A percentile compares a stretch with the other conserved stretches of the same genome.
Evolutionary conservation across 805 yeast species (phyloP).

Genomic region (Suhomyces pyralidae): DNA sequence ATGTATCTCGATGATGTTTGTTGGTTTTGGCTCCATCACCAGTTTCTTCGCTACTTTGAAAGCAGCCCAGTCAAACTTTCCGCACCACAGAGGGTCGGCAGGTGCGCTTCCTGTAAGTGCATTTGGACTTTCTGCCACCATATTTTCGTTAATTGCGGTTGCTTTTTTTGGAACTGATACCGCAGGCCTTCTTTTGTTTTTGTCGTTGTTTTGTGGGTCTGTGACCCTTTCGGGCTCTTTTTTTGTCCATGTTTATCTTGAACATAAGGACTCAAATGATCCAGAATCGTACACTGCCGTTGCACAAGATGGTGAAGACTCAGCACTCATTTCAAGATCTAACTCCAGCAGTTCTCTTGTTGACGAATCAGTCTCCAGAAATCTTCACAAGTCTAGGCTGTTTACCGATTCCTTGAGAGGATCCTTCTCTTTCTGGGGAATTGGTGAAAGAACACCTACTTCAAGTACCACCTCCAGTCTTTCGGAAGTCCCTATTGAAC

Average conservation of each 20-base stretch:
- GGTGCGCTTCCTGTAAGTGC: constrained; percentile 66
- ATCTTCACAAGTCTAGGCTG: not conserved
- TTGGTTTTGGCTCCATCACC: constrained; percentile 68
- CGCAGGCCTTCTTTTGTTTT: constrained; percentile 52
- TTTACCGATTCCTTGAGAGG: constrained; percentile 21
- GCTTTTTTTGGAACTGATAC: constrained; percentile 51
- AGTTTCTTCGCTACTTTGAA: constrained; percentile 58
- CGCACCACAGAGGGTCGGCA: constrained; percentile 66
- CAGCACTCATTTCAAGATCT: constrained; percentile 2
- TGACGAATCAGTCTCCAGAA: not conserved
- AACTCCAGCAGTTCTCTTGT: constrained; percentile 1
- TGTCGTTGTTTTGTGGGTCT: constrained; percentile 51
- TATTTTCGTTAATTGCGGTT: constrained; percentile 59
- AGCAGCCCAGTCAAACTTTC: constrained; percentile 62
- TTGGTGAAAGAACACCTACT: constrained; percentile 32
- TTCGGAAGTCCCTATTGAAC: constrained; percentile 14
- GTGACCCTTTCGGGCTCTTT: constrained; percentile 43
- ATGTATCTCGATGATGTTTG: constrained; percentile 46
- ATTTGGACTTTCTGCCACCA: constrained; percentile 68
- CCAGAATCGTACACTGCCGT: constrained; percentile 1
- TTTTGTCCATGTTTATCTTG: constrained; percentile 39
- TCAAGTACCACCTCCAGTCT: constrained; percentile 14
- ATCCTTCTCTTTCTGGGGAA: constrained; percentile 40
- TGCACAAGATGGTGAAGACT: constrained; percentile 1
- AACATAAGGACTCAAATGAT: constrained; percentile 23